Evolutionary conservation across 2,329 filamentous ascomycete genomes (phyloP), one percentile per base, ranked within the genome.

Genomic region (Cordyceps cateniannulata): DNA sequence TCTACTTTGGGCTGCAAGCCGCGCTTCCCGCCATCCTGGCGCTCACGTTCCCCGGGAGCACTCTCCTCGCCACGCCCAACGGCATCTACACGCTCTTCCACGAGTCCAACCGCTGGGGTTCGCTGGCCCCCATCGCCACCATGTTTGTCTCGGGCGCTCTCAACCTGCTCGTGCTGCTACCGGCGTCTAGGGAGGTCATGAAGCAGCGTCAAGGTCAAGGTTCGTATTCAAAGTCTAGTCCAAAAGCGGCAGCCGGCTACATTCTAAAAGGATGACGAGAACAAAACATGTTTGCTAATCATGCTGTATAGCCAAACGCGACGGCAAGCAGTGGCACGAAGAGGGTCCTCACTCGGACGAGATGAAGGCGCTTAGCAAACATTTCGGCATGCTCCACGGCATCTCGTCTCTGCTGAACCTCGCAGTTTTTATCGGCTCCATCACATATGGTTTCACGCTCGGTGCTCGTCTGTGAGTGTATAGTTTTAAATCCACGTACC

Each of bases 1-100:
- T 91, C 68, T 99, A 96, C 80, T 98, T 98, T 73, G 80, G 84
- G 50, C 78, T 98, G 61, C 93, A 98, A 76, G 87, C 91, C 4
- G 80, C 82, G 6, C 78, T 93, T 1, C 91, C 95, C 0, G 73
- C 88, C 18, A 70, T 90, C 24, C 78, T 97, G 20, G 87, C 89
- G 22, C 71, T 96, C 60, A 97, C 93, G 5, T 93, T 91, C 70
- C 92, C 92, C 6, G 86, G 84, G n/a, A 81, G 80, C 67, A 70
- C 70, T 53, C 65, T 80, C 61, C 76, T 78, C 56, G 75, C 84
- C 63, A 62, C 81, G 35, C 65, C 77, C 61, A 74, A 75, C 51
- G 75, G 84, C 53, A 59, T 87, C 58, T 68, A 72, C 9, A 85
- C 86, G 14, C 74, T 90, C 1, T 70, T 91, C 14, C 80, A 85